Percentiles rank a stretch among this genome's conserved stretches.
These are phyloP conservation scores for Ganoderma meredithae DNA, from an alignment of 1,284 basidiomycete species.

Conservation along the genomic window DNA sequence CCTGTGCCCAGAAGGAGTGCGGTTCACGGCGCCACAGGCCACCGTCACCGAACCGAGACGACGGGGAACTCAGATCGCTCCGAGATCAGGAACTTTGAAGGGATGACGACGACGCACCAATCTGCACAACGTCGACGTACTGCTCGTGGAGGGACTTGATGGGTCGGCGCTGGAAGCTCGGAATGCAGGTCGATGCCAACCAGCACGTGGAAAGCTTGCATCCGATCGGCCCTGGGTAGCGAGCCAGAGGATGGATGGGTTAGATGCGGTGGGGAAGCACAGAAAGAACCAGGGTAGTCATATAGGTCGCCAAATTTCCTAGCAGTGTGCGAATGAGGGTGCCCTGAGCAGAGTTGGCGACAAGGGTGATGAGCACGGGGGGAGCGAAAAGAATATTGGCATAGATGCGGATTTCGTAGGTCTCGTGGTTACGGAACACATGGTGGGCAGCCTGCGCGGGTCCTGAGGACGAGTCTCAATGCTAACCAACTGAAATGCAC, in stretches of 20 bases:
- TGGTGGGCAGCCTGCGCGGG: conserved; percentile 3
- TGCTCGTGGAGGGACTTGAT: conserved; percentile 33
- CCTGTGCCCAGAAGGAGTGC: too few species aligned
- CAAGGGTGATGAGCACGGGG: neutral
- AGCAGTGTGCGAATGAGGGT: neutral
- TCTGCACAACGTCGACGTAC: conserved; percentile 38
- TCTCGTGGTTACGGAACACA: conserved; percentile 12
- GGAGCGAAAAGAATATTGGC: conserved; percentile 4
- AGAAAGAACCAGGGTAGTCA: conserved; percentile 4
- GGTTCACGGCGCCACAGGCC: too few species aligned
- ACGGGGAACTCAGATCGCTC: too few species aligned
- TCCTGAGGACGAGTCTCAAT: neutral
- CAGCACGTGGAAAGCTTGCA: conserved; percentile 33
- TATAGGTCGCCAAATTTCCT: neutral
- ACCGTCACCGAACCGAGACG: too few species aligned
- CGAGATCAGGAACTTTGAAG: neutral
- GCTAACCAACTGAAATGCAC: neutral
- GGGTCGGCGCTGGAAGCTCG: conserved; percentile 34
- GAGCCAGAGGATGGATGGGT: conserved; percentile 18
- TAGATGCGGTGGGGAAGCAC: conserved; percentile 15
- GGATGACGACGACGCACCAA: conserved; percentile 28
- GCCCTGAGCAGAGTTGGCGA: too few species aligned
- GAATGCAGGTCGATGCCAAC: conserved; percentile 18
- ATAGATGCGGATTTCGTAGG: neutral
- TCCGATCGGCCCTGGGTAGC: conserved; percentile 35